phyloP scores from a whole-genome alignment of 495 filamentous ascomycete genomes.

The Terfezia claveryi region DNA sequence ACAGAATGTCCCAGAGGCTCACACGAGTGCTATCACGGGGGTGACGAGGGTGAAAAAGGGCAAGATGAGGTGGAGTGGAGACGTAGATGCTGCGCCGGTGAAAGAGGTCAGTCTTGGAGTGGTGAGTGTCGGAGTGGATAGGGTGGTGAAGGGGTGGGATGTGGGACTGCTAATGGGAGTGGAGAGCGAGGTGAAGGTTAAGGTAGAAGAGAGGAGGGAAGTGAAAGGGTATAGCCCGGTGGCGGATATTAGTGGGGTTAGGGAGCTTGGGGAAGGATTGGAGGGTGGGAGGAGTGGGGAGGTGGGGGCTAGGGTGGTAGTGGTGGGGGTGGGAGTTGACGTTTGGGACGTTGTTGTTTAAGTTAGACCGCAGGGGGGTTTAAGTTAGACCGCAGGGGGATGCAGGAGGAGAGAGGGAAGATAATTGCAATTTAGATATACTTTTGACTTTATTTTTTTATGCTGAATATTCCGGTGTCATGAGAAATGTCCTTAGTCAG shows the following conservation, averaged over 20 bases:
- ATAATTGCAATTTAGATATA: too few relatives aligned
- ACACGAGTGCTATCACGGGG: conserved; percentile 59
- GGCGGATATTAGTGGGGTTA: conserved; percentile 9
- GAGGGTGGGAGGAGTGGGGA: background rate
- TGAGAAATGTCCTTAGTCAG: too few relatives aligned
- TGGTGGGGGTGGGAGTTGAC: conserved; percentile 30
- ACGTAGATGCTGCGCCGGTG: background rate
- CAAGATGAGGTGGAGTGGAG: background rate
- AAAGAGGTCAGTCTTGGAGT: conserved; percentile 13
- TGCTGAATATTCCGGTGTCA: too few relatives aligned
- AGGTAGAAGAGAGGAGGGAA: conserved; percentile 15
- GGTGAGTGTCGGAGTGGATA: conserved; percentile 54
- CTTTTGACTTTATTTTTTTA: too few relatives aligned
- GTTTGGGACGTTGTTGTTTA: conserved; percentile 20
- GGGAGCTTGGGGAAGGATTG: background rate
- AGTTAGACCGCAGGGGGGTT: too few relatives aligned
- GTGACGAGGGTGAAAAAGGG: conserved; percentile 26
- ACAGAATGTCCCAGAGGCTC: conserved; percentile 44
- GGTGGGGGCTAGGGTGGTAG: conserved; percentile 15
- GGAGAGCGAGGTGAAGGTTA: background rate
- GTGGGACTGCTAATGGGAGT: conserved; percentile 5
- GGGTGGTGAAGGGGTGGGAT: conserved; percentile 58
- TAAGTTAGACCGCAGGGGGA: too few relatives aligned
- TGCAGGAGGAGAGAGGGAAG: too few relatives aligned
- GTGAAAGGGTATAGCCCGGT: conserved; percentile 44